Evolutionary conservation across 1,284 basidiomycete species (phyloP).

Genomic region (Irpex rosettiformis): DNA sequence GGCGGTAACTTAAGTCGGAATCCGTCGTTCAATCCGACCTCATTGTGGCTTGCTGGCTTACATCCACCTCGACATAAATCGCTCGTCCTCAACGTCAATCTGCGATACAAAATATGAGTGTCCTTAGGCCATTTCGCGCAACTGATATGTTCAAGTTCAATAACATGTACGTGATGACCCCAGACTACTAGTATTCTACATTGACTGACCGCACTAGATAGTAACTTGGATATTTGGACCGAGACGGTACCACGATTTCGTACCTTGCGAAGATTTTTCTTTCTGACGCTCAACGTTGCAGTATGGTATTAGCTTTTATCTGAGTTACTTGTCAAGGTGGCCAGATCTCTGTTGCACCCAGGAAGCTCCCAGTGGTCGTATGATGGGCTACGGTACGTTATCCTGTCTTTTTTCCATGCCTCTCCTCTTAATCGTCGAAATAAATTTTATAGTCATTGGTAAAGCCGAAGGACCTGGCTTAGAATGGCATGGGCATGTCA

Average conservation of each 20-base stretch:
- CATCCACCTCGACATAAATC: not conserved
- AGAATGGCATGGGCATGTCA: slow-evolving; percentile 90
- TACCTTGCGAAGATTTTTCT: not conserved
- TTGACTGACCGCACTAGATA: slow-evolving; percentile 37
- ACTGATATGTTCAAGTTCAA: slow-evolving; percentile 91
- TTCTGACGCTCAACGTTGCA: slow-evolving; percentile 25
- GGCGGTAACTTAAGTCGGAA: too few species aligned
- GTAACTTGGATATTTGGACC: slow-evolving; percentile 89
- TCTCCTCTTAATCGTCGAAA: not conserved
- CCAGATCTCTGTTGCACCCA: slow-evolving; percentile 85
- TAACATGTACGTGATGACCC: slow-evolving; percentile 65
- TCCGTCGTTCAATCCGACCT: too few species aligned
- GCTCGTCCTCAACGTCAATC: not conserved
- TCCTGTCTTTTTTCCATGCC: slow-evolving; percentile 1
- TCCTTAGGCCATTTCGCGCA: slow-evolving; percentile 80
- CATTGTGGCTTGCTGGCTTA: not conserved
- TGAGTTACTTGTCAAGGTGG: slow-evolving; percentile 85
- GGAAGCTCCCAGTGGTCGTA: slow-evolving; percentile 70
- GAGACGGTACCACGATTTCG: slow-evolving; percentile 65
- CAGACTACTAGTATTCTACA: not conserved
- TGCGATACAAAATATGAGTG: slow-evolving; percentile 53
- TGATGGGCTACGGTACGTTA: slow-evolving; percentile 83
- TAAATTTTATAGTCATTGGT: slow-evolving; percentile 60
- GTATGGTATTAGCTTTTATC: slow-evolving; percentile 86
- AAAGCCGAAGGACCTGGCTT: slow-evolving; percentile 74